Evolutionary conservation across 306 rosid genomes (phyloP).

Genomic region (Fragaria vesca): DNA sequence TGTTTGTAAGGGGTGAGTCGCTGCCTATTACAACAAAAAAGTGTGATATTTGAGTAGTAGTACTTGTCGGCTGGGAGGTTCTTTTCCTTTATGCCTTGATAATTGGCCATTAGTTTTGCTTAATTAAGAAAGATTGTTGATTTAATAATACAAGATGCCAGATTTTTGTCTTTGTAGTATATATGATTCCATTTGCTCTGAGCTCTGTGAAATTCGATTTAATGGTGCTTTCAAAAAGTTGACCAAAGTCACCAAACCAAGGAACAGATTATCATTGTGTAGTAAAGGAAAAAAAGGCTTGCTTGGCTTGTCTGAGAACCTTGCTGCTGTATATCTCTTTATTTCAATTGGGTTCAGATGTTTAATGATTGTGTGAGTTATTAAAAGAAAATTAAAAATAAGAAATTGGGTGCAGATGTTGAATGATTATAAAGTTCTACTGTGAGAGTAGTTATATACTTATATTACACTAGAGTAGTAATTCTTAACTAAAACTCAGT

Average conservation of each 20-base stretch:
- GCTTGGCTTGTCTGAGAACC: not conserved
- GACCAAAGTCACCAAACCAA: not conserved
- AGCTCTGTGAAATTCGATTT: not conserved
- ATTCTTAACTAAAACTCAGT: not conserved
- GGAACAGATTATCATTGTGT: not conserved
- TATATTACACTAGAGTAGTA: not conserved
- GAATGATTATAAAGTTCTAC: not conserved
- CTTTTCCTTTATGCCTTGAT: not conserved
- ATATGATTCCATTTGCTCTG: constrained; percentile 8
- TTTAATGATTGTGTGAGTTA: not conserved
- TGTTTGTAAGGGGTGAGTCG: not conserved
- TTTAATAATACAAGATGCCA: constrained; percentile 7
- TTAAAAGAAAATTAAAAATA: no score
- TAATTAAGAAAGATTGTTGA: not conserved
- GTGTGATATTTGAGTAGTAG: not conserved
- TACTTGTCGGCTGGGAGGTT: not conserved
- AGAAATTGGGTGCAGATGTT: not conserved
- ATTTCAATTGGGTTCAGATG: not conserved
- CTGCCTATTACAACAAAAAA: not conserved
- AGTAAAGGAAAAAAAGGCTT: constrained; percentile 12
- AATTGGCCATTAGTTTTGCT: constrained; percentile 10
- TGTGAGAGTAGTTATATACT: not conserved
- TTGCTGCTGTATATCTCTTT: not conserved
- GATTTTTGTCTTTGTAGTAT: not conserved
- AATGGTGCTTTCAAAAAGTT: not conserved